Base-by-base conservation (phyloP, 192 early-diverging fungal species). In the Coemansia sp. region DNA sequence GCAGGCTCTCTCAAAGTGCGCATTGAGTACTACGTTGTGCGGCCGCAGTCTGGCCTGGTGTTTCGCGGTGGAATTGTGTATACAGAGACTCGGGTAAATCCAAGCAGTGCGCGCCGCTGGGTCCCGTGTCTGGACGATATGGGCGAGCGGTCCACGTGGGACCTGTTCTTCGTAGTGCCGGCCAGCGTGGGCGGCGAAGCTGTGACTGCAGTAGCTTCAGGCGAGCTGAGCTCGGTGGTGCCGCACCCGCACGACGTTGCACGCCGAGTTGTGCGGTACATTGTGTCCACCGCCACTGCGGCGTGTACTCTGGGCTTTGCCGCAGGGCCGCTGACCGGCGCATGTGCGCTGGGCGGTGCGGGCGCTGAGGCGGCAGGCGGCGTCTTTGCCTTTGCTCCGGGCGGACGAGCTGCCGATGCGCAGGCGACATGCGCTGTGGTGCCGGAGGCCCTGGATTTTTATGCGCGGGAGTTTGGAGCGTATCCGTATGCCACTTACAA, bases 401-500 rank as follows among this genome's bases (percentile, higher is more conserved):
- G 84, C 47, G 67, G 82, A 20, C 67, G 75, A 9, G 67, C 76
- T 8, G 76, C 79, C 5, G 89, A 92, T 56, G 81, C 93, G 17
- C 80, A 73, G 36, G 67, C 82, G 44, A 90, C 88, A 20, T 83
- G 84, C 49, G 63, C 71, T n/a, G 89, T 90, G 63, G 62, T 81
- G 14, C 63, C 88, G 17, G 79, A 81, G 49, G 74, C 74, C 17
- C 80, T 94, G 74, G 90, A 87, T 23, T 94, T 94, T 66, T 89
- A 87, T 73, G 87, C 91, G 64, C 89, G 91, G 61, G 93, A 92
- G 77, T 88, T 90, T 50, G 93, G 92, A 0, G 89, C 90, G 11
- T 97, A 90, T 68, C 95, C 95, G 0, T 97, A 87, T 61, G 70
- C 83, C 21, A 85, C 89, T 4, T 96, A 84, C 71, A 93, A 97